phyloP scores from a whole-genome alignment of 495 filamentous ascomycete species.

The Jackrogersella minutella region DNA sequence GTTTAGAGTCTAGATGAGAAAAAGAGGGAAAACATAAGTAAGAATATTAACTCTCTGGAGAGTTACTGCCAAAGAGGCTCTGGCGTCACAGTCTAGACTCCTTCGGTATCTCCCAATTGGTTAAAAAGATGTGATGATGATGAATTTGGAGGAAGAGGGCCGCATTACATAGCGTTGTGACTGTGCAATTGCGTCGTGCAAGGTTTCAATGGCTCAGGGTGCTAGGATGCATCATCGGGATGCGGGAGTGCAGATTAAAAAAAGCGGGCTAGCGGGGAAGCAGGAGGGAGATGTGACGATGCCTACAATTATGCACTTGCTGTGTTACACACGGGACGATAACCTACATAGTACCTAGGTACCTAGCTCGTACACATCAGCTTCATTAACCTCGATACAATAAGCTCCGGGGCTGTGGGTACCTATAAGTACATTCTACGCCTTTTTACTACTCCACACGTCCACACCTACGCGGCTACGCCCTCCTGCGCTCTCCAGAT shows the following conservation, averaged over 20 bases:
- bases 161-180: background rate
- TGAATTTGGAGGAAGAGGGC: background rate
- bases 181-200: background rate
- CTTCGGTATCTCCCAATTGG: constrained; percentile 5
- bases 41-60: too few species aligned
- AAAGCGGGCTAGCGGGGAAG: background rate
- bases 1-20: too few species aligned
- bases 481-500: constrained; percentile 6
- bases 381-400: background rate
- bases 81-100: background rate
- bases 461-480: background rate
- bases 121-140: background rate
- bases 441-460: background rate
- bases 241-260: background rate
- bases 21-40: too few species aligned
- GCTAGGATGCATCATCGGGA: constrained; percentile 6
- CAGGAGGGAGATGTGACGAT: background rate
- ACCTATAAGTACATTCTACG: background rate
- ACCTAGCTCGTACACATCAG: background rate
- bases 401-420: background rate
- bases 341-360: constrained; percentile 7
- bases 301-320: background rate
- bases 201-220: background rate
- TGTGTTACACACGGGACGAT: background rate
- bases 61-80: constrained; percentile 31